phyloP scores from a whole-genome alignment of 768 basidiomycete species.

The Amanita phalloides region DNA sequence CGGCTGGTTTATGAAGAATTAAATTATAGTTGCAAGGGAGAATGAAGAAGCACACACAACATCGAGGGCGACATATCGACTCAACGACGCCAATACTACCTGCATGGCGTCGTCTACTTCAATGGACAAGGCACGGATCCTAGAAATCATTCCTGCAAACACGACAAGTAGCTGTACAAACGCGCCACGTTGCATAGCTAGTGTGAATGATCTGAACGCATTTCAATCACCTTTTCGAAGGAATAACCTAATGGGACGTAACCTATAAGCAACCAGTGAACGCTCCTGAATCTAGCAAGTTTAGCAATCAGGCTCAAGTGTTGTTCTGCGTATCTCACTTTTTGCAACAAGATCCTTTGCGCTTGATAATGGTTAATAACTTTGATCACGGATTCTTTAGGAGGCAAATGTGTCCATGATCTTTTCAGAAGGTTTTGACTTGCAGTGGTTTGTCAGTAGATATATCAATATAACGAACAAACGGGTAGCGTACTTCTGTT shows the following conservation, averaged over 20 bases:
- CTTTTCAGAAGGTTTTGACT: slow-evolving; percentile 46
- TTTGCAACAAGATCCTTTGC: slow-evolving; percentile 29
- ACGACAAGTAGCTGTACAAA: slow-evolving; percentile 62
- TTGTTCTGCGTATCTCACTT: slow-evolving; percentile 17
- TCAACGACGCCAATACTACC: not conserved
- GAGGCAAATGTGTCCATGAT: slow-evolving; percentile 56
- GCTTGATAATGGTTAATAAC: slow-evolving; percentile 24
- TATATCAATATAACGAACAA: not conserved
- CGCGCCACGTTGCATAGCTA: slow-evolving; percentile 61
- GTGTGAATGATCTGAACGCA: slow-evolving; percentile 39
- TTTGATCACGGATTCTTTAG: slow-evolving; percentile 19
- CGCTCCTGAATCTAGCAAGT: slow-evolving; percentile 31
- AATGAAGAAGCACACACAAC: not conserved
- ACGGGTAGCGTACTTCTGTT: slow-evolving; percentile 23
- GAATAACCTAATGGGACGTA: slow-evolving; percentile 10
- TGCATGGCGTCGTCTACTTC: slow-evolving; percentile 27
- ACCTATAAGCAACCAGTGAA: slow-evolving; percentile 43
- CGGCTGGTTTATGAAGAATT: not conserved
- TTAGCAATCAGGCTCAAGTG: not conserved
- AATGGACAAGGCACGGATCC: slow-evolving; percentile 34
- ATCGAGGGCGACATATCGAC: not conserved
- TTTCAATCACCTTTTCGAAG: not conserved
- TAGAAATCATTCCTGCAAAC: slow-evolving; percentile 49
- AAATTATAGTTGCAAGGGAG: not conserved
- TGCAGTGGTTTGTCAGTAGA: not conserved